Conservation (phyloP, 1,284 basidiomycete species). For the Neotropicomus parvogracilis region DNA sequence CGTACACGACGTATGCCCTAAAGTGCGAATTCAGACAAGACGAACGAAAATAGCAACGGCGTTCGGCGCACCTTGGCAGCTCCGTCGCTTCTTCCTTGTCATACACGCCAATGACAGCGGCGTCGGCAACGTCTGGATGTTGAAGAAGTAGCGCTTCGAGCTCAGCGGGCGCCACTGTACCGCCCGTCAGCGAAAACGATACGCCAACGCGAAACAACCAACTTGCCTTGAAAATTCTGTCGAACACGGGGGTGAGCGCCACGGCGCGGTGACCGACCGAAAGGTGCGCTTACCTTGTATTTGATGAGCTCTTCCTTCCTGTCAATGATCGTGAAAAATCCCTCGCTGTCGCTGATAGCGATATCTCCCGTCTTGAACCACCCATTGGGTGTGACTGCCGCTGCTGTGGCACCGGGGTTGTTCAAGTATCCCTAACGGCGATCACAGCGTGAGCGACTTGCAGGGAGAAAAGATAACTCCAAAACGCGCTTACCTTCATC, state of each 20-base stretch:
- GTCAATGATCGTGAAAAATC: conserved; percentile 65
- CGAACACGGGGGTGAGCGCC: no score
- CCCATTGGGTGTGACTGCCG: conserved; percentile 63
- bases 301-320: conserved; percentile 82
- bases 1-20: conserved; percentile 66
- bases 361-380: conserved; percentile 90
- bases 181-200: conserved; percentile 11
- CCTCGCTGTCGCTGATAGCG: conserved; percentile 57
- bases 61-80: conserved; percentile 55
- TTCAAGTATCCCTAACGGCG: conserved; percentile 57
- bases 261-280: no score
- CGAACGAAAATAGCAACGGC: neutral
- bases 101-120: conserved; percentile 70
- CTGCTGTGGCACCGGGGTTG: conserved; percentile 63
- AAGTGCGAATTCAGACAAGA: neutral
- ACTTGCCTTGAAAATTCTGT: conserved; percentile 63
- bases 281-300: conserved; percentile 55
- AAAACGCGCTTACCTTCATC: conserved; percentile 61
- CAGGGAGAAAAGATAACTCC: no score
- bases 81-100: conserved; percentile 66
- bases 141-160: conserved; percentile 73
- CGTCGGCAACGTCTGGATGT: conserved; percentile 69
- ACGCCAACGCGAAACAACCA: neutral
- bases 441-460: neutral
- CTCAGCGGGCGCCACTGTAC: conserved; percentile 76